These are phyloP conservation scores for Antitrichia curtipendula DNA, from an alignment of 225 moss, liverwort and hornwort genomes.

Conservation along the genomic window DNA sequence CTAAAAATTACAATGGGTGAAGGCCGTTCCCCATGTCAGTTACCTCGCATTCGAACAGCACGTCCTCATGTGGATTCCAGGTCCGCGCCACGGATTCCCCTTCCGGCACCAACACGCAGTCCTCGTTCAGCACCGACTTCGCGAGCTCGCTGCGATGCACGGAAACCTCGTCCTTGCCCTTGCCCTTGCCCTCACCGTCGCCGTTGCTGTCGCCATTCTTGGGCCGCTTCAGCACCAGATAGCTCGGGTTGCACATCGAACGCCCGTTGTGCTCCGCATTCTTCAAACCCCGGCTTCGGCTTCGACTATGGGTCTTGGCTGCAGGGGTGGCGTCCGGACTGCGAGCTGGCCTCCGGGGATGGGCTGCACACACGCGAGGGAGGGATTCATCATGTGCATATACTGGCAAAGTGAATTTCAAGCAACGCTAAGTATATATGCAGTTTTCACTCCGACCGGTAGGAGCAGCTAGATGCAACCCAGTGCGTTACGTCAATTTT, in stretches of 20 bases:
- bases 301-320: background rate
- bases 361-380: background rate
- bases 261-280: too few relatives aligned
- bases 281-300: rapidly evolving
- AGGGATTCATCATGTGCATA: too few relatives aligned
- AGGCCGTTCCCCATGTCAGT: too few relatives aligned
- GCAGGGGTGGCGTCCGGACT: background rate
- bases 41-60: background rate
- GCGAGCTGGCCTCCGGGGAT: background rate
- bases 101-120: background rate
- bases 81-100: rapidly evolving
- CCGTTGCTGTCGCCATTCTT: background rate
- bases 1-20: background rate
- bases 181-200: background rate
- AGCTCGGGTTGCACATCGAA: background rate
- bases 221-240: background rate
- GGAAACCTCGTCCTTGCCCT: background rate
- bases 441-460: background rate
- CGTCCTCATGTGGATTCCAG: background rate
- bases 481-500: too few relatives aligned
- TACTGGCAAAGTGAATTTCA: too few relatives aligned
- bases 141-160: background rate
- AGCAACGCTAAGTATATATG: background rate
- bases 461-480: background rate
- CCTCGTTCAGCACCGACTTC: background rate